Evolutionary conservation across 2,329 filamentous ascomycete genomes (phyloP).

Genomic region (Epichloe sibirici): DNA sequence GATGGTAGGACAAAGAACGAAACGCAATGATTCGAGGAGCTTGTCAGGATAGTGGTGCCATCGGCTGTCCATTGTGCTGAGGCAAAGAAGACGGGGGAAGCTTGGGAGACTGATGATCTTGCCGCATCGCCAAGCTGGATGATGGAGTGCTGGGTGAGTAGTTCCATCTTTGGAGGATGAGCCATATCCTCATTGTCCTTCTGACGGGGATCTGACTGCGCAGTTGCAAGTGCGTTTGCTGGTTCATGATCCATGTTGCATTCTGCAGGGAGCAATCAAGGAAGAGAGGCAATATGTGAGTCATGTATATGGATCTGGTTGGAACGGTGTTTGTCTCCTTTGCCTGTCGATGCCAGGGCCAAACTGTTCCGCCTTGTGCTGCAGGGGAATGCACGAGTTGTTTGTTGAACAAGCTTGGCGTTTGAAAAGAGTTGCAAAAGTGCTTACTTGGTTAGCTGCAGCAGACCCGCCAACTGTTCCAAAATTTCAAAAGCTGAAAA

Average conservation of each 20-base stretch:
- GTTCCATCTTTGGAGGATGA: not conserved
- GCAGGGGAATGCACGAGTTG: too few species aligned
- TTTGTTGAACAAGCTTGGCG: not conserved
- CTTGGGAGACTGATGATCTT: not conserved
- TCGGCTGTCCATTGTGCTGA: constrained; percentile 41
- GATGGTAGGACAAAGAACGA: constrained; percentile 45
- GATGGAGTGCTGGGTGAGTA: constrained; percentile 1
- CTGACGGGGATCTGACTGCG: too few species aligned
- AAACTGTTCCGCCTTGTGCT: too few species aligned
- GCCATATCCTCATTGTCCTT: not conserved
- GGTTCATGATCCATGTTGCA: not conserved
- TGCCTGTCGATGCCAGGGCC: not conserved
- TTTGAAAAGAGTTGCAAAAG: not conserved
- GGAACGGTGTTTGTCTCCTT: not conserved
- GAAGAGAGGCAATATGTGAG: not conserved
- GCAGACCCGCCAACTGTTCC: too few species aligned
- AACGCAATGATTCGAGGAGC: constrained; percentile 40
- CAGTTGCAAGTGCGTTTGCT: not conserved
- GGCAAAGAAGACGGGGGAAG: constrained; percentile 20
- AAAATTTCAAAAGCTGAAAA: too few species aligned
- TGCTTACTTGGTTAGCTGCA: not conserved
- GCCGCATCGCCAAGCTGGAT: not conserved
- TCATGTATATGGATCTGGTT: not conserved
- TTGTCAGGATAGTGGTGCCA: constrained; percentile 44
- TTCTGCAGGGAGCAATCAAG: not conserved